Base-by-base conservation (phyloP, 805 yeast species). In the Kodamaea kakaduensis region DNA sequence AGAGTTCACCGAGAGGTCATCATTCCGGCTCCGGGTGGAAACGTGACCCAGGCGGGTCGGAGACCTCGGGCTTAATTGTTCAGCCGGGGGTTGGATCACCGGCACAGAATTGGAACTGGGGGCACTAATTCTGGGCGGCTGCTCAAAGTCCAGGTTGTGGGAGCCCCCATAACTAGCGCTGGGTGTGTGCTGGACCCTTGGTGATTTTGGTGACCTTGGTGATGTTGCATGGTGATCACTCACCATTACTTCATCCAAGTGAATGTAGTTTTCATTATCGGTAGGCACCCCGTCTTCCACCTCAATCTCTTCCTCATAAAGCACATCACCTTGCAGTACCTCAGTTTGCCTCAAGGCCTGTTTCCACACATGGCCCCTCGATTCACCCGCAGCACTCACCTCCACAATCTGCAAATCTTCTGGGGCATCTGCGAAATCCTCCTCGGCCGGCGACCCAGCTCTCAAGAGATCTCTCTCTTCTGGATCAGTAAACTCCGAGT, bases 1-100 rank as follows among this genome's bases (percentile, higher is more conserved):
- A 1, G 69, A 61, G 7, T 30, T 29, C 10, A 20, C 34, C 2
- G 52, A 46, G 5, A 41, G 17, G 29, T 45, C 48, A 10, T 41
- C 45, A 18, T 36, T 37, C 12, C 32, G 41, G 18, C 12, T 29
- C 17, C 10, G 8, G 10, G 17, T 15, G 27, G 29, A 17, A 12
- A 12, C 14, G 33, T n/a, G 6, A 12, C 17, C 10, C 18, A 16
- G 28, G 22, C 37, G 37, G 9, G 16, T 13, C 5, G 34, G 45
- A 6, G 31, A 27, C 24, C 22, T 32, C 9, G 31, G 37, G 12
- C 17, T 12, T n/a, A 9, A 9, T 26, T 26, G 22, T 19, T 19
- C 22, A 9, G 22, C 9, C 9, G 22, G 22, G 9, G 22, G 9
- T 7, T 9, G 6, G 22, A 19, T 6, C 9, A 19, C 22, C 22